These are phyloP conservation scores for Pelargonium australe DNA, from an alignment of 441 rosid species.

Conservation along the genomic window DNA sequence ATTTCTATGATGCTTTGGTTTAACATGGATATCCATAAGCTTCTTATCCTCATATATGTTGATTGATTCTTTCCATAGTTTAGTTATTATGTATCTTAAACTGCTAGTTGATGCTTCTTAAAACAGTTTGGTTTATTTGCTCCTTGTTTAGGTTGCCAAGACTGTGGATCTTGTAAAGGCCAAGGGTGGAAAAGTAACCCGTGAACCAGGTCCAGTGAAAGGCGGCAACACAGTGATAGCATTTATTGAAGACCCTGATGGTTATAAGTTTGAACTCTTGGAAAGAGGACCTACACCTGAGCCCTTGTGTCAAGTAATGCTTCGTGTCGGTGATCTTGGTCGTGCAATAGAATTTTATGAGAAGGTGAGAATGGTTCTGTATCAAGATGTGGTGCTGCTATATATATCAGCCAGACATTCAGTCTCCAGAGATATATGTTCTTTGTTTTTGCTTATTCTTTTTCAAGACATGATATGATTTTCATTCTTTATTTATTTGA, in stretches of 20 bases:
- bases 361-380: constrained; percentile 43
- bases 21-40: neutral
- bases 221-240: constrained; percentile 88
- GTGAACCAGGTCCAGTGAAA: constrained; percentile 91
- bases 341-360: constrained; percentile 74
- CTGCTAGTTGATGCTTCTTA: neutral
- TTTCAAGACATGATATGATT: neutral
- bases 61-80: neutral
- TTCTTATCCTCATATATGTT: neutral
- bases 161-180: constrained; percentile 78
- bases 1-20: neutral
- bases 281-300: constrained; percentile 89
- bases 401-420: neutral
- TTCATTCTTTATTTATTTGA: neutral
- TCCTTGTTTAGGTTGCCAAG: constrained; percentile 21
- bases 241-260: constrained; percentile 92
- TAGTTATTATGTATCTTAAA: neutral
- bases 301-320: constrained; percentile 96
- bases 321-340: constrained; percentile 92
- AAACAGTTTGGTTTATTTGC: neutral
- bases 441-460: neutral
- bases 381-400: too few relatives aligned
- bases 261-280: constrained; percentile 87
- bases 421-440: neutral
- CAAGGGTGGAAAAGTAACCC: constrained; percentile 83